Evolutionary conservation across 768 basidiomycete species (phyloP).

Genomic region (Tylopilus sp.): DNA sequence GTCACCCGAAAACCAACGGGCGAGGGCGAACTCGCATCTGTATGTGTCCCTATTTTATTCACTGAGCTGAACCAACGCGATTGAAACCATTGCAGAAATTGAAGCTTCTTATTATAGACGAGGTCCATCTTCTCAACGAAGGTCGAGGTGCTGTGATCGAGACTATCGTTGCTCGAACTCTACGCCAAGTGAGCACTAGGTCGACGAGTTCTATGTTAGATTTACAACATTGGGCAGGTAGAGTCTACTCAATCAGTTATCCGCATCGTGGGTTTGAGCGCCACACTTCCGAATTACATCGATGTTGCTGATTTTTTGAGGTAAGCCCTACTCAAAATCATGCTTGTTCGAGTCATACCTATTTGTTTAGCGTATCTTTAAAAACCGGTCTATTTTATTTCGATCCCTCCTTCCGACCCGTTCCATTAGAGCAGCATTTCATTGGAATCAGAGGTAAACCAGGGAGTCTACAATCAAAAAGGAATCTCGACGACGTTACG

Average conservation of each 20-base stretch:
- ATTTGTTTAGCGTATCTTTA: slow-evolving; percentile 67
- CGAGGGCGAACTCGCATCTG: slow-evolving; percentile 94
- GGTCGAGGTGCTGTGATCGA: slow-evolving; percentile 98
- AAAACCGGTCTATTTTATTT: slow-evolving; percentile 93
- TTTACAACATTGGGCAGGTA: slow-evolving; percentile 50
- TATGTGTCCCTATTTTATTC: slow-evolving; percentile 34
- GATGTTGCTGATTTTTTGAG: slow-evolving; percentile 95
- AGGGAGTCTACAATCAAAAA: slow-evolving; percentile 65
- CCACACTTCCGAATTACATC: slow-evolving; percentile 94
- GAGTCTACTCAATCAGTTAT: slow-evolving; percentile 96
- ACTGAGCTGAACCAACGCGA: background rate
- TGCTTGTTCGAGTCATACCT: slow-evolving; percentile 2
- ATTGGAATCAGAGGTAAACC: slow-evolving; percentile 90
- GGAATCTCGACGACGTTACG: slow-evolving; percentile 83
- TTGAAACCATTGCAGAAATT: slow-evolving; percentile 55
- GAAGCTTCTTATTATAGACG: slow-evolving; percentile 94
- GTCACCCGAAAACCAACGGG: slow-evolving; percentile 96
- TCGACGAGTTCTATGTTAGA: background rate
- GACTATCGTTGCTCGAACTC: slow-evolving; percentile 93
- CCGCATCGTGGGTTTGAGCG: slow-evolving; percentile 92
- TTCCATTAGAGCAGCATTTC: slow-evolving; percentile 97
- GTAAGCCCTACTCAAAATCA: slow-evolving; percentile 38
- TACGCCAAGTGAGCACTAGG: slow-evolving; percentile 64
- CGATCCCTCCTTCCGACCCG: slow-evolving; percentile 93
- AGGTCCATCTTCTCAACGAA: slow-evolving; percentile 95